A percentile compares a stretch with the other conserved stretches of the same genome.
Conservation (phyloP, 768 basidiomycete species). For the Nidularia sp. region DNA sequence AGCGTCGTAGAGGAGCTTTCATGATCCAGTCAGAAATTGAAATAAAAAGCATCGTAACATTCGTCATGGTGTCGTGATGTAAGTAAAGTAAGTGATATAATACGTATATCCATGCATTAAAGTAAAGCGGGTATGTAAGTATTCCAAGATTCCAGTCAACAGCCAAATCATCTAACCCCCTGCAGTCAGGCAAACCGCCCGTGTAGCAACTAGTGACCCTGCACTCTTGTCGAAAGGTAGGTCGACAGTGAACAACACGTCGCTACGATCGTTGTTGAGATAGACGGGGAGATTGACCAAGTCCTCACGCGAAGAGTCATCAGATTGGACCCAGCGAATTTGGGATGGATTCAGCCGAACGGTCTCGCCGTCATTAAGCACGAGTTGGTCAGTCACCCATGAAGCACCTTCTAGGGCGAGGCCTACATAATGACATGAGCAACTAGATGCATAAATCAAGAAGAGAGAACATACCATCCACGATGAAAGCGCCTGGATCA, state of each 20-base stretch:
- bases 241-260: conserved; percentile 87
- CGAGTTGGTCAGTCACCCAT: conserved; percentile 65
- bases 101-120: no score
- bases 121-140: neutral
- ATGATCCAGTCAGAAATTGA: no score
- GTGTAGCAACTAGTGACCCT: conserved; percentile 71
- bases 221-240: conserved; percentile 71
- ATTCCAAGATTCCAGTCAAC: no score
- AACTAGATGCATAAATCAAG: neutral
- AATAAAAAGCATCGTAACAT: no score
- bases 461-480: conserved; percentile 65
- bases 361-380: conserved; percentile 84
- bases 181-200: conserved; percentile 89
- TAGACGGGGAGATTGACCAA: conserved; percentile 87
- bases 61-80: neutral
- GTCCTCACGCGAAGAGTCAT: conserved; percentile 30
- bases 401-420: conserved; percentile 84
- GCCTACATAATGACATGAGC: conserved; percentile 41
- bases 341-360: conserved; percentile 78
- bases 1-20: conserved; percentile 31
- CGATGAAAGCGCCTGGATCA: conserved; percentile 75
- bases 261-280: conserved; percentile 84
- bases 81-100: no score
- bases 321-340: conserved; percentile 77
- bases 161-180: no score